A percentile compares a stretch with the other conserved stretches of the same genome.
phyloP scores from a whole-genome alignment of 495 filamentous ascomycete species.

The Penicillium subrubescens region DNA sequence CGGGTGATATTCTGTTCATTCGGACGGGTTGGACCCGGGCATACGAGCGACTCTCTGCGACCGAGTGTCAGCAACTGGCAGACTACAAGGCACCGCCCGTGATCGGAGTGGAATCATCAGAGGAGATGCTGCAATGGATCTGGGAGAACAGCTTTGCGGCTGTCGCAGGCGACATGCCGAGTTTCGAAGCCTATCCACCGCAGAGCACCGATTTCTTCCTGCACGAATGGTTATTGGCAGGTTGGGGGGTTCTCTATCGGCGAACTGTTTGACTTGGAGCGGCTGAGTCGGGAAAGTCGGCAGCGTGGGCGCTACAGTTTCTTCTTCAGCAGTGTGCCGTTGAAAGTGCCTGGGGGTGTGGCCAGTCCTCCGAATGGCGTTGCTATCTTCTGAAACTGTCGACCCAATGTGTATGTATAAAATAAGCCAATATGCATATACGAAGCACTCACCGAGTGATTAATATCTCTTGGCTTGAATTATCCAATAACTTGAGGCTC shows the following conservation, averaged over 20 bases:
- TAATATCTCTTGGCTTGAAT: too few relatives aligned
- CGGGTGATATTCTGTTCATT: conserved; percentile 60
- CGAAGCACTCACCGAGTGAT: not conserved
- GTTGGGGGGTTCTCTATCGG: conserved; percentile 62
- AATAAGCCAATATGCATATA: not conserved
- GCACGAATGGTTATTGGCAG: conserved; percentile 56
- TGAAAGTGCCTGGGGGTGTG: conserved; percentile 58
- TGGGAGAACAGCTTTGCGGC: conserved; percentile 55
- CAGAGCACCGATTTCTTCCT: conserved; percentile 33
- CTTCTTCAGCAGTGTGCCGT: conserved; percentile 57
- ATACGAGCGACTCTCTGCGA: conserved; percentile 36
- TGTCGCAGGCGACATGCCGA: conserved; percentile 52
- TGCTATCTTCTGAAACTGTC: conserved; percentile 40
- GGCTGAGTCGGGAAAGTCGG: conserved; percentile 46
- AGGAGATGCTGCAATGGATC: conserved; percentile 48
- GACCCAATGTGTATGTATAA: not conserved
- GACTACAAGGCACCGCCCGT: conserved; percentile 32
- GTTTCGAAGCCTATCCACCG: conserved; percentile 47
- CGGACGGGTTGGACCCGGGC: conserved; percentile 51
- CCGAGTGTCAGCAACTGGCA: conserved; percentile 33
- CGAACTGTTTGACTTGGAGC: conserved; percentile 61
- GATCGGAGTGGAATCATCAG: conserved; percentile 48
- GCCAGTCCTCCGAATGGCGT: conserved; percentile 55
- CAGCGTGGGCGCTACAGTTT: conserved; percentile 48
- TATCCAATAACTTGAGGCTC: not conserved